Percentiles rank a stretch among this genome's conserved stretches.
Conservation (phyloP, 805 yeast genomes). For the Huiozyma naganishii region DNA sequence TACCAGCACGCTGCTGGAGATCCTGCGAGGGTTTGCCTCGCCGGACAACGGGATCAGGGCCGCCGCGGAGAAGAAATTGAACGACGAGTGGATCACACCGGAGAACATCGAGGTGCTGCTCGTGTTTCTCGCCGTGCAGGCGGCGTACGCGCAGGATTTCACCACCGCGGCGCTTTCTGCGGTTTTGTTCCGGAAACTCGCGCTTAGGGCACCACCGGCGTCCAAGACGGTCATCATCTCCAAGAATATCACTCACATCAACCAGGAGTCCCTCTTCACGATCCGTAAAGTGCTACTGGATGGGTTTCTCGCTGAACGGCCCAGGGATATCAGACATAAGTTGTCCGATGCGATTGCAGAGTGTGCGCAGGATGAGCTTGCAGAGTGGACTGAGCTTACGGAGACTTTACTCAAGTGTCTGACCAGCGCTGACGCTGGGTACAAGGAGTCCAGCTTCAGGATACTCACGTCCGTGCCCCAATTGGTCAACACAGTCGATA, state of each 20-base stretch:
- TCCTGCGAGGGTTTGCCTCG: slow-evolving; percentile 62
- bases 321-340: slow-evolving; percentile 79
- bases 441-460: slow-evolving; percentile 86
- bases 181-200: slow-evolving; percentile 79
- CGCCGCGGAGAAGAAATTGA: slow-evolving; percentile 64
- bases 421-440: slow-evolving; percentile 43
- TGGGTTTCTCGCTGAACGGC: slow-evolving; percentile 62
- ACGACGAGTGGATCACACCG: slow-evolving; percentile 62
- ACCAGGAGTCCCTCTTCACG: slow-evolving; percentile 46
- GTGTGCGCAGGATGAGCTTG: slow-evolving; percentile 60
- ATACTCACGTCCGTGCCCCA: slow-evolving; percentile 79
- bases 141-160: slow-evolving; percentile 51
- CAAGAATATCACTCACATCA: slow-evolving; percentile 64
- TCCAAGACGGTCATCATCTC: slow-evolving; percentile 52
- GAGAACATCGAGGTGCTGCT: slow-evolving; percentile 61
- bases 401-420: slow-evolving; percentile 66
- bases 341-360: slow-evolving; percentile 91
- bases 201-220: slow-evolving; percentile 62
- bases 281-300: slow-evolving; percentile 55
- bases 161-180: slow-evolving; percentile 66
- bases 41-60: slow-evolving; percentile 68
- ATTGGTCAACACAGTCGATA: slow-evolving; percentile 49
- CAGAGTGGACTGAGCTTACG: slow-evolving; percentile 67
- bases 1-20: slow-evolving; percentile 39
- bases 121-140: slow-evolving; percentile 71